These are phyloP conservation scores for Allium sativum DNA, from an alignment of 106 monocot genomes.

Conservation along the genomic window DNA sequence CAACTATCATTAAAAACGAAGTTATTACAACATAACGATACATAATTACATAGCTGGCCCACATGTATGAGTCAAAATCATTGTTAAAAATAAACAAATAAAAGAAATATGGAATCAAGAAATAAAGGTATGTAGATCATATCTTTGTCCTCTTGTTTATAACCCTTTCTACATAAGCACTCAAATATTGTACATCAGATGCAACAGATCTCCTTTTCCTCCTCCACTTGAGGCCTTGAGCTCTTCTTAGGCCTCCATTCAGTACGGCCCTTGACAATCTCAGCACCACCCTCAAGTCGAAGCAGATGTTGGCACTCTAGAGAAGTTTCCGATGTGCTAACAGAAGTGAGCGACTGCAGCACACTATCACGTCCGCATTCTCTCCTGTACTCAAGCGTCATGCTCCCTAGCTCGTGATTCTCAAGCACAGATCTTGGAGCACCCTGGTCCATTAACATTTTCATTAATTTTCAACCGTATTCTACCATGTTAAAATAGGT, in stretches of 20 bases:
- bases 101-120: too few species aligned
- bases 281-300: conserved; percentile 33
- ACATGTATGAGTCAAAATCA: too few species aligned
- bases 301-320: conserved; percentile 51
- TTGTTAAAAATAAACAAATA: too few species aligned
- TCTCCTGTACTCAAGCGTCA: conserved; percentile 55
- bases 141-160: too few species aligned
- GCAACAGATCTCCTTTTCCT: too few species aligned
- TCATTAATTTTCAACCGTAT: too few species aligned
- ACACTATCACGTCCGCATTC: conserved; percentile 44
- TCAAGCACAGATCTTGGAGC: conserved; percentile 48
- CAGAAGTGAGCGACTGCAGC: conserved; percentile 53
- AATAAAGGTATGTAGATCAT: too few species aligned
- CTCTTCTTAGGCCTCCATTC: conserved; percentile 39
- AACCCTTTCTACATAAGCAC: too few species aligned
- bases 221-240: neutral
- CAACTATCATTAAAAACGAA: too few species aligned
- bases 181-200: too few species aligned
- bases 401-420: conserved; percentile 37
- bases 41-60: too few species aligned
- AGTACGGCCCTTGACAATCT: conserved; percentile 43
- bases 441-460: conserved; percentile 6
- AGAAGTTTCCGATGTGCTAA: conserved; percentile 17
- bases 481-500: neutral
- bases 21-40: too few species aligned